A percentile compares a stretch with the other conserved stretches of the same genome.
Evolutionary conservation across 371 early-diverging fungal genomes (phyloP).

Genomic region (Mortierella sp.): DNA sequence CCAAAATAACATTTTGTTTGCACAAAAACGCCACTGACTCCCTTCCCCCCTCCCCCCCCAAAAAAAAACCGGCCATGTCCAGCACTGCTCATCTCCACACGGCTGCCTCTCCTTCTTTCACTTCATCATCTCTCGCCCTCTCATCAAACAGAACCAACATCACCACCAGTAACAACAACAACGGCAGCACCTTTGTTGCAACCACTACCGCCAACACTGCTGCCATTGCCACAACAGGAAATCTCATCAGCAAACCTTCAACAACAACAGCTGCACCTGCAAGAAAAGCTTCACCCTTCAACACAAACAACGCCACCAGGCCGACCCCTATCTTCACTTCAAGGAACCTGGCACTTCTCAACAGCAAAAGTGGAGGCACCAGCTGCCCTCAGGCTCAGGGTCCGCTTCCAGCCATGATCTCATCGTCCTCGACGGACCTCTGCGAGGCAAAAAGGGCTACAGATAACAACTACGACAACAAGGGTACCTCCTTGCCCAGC

Average conservation of each 20-base stretch:
- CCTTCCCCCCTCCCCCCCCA: too few species aligned
- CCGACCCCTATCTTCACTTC: background rate
- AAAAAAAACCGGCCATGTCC: background rate
- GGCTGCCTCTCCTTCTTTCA: background rate
- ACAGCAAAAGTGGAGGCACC: background rate
- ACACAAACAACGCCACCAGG: background rate
- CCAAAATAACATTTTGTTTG: background rate
- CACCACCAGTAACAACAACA: background rate
- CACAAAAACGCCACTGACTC: constrained; percentile 4
- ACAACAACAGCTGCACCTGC: background rate
- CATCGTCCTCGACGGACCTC: background rate
- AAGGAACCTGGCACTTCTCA: background rate
- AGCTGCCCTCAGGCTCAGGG: background rate
- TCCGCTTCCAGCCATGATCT: background rate
- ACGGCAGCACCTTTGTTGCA: background rate
- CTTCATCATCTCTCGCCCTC: background rate
- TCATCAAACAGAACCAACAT: background rate
- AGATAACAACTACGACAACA: background rate
- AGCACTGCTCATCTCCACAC: background rate
- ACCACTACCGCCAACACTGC: background rate
- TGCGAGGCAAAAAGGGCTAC: background rate
- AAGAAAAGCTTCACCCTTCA: background rate
- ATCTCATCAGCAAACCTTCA: background rate
- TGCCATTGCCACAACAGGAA: background rate
- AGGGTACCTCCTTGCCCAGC: background rate